Percentiles rank a stretch among this genome's conserved stretches.
phyloP scores from a whole-genome alignment of 495 filamentous ascomycete species.

The Aspergillus baeticus region DNA sequence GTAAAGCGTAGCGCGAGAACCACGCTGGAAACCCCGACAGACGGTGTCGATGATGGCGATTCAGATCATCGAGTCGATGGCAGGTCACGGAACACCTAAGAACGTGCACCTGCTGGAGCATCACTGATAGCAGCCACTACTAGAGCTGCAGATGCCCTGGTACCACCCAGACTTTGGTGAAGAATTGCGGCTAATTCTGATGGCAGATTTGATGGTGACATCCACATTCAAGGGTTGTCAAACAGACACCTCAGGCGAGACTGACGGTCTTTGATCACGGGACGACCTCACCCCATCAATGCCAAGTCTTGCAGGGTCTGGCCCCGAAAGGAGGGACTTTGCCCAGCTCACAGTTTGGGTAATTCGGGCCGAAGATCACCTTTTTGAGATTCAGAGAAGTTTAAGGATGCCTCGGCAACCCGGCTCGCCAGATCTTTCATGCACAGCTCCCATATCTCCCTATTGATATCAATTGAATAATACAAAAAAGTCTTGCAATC shows the following conservation, averaged over 20 bases:
- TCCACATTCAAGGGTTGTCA: neutral
- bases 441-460: too few relatives aligned
- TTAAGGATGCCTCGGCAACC: too few relatives aligned
- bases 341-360: neutral
- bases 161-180: neutral
- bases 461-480: neutral
- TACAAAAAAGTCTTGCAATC: neutral
- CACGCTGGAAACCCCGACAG: neutral
- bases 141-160: slow-evolving; percentile 7
- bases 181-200: neutral
- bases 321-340: neutral
- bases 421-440: too few relatives aligned
- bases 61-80: slow-evolving; percentile 15
- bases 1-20: neutral
- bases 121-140: slow-evolving; percentile 17
- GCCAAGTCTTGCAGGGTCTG: slow-evolving; percentile 1
- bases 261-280: slow-evolving; percentile 6
- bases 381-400: too few relatives aligned
- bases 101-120: slow-evolving; percentile 10
- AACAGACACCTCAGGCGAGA: neutral
- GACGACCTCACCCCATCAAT: neutral
- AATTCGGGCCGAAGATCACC: neutral
- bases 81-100: slow-evolving; percentile 7
- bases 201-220: neutral
- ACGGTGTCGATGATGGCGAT: slow-evolving; percentile 8